Conservation (phyloP, 257 asterid species). For the Penstemon eatonii region DNA sequence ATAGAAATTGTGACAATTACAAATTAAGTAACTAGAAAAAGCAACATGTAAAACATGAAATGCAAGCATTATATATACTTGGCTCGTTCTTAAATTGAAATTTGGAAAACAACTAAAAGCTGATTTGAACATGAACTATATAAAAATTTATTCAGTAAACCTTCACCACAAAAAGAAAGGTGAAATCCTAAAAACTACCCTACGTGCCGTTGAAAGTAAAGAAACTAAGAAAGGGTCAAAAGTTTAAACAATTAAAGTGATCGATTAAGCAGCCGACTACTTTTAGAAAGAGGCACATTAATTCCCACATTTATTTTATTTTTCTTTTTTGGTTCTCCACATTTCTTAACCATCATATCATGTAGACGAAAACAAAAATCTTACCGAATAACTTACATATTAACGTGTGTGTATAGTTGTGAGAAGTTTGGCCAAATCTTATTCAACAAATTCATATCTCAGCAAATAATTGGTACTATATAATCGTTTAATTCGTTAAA, state of each 20-base stretch:
- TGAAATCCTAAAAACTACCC: slow-evolving; percentile 17
- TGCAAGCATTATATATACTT: slow-evolving; percentile 11
- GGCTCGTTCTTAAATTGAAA: slow-evolving; percentile 21
- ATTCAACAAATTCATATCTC: too few species aligned
- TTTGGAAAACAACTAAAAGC: slow-evolving; percentile 18
- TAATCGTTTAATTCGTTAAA: too few species aligned
- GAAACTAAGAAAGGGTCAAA: slow-evolving; percentile 5
- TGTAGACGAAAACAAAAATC: too few species aligned
- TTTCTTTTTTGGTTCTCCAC: too few species aligned
- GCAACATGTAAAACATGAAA: slow-evolving; percentile 1
- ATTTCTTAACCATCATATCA: too few species aligned
- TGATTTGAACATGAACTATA: background rate
- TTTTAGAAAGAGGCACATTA: slow-evolving; percentile 9
- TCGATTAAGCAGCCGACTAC: slow-evolving; percentile 12
- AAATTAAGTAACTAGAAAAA: too few species aligned
- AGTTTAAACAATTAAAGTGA: slow-evolving; percentile 4
- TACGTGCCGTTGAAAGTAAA: slow-evolving; percentile 35
- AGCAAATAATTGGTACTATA: too few species aligned
- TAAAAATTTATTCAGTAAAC: slow-evolving; percentile 7
- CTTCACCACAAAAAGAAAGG: background rate
- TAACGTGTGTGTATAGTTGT: too few species aligned
- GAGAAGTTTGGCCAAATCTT: too few species aligned
- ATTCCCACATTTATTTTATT: background rate
- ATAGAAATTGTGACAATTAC: too few species aligned
- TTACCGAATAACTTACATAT: too few species aligned